phyloP scores from a whole-genome alignment of 257 asterid genomes.

The Solanum verrucosum region DNA sequence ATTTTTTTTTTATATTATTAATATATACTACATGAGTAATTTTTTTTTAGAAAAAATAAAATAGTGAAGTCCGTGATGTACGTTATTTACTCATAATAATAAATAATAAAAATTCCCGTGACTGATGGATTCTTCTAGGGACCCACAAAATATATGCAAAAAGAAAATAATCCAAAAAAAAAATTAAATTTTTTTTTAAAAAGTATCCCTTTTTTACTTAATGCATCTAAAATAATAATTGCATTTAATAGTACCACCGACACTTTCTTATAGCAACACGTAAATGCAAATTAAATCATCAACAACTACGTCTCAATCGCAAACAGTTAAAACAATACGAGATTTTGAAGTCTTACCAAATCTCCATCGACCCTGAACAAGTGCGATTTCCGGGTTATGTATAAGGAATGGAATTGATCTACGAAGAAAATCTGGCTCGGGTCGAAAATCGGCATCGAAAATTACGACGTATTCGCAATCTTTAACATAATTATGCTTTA shows the following conservation, averaged over 20 bases:
- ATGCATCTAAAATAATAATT: background rate
- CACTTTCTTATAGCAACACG: constrained; percentile 12
- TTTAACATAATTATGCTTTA: constrained; percentile 64
- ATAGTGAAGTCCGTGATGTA: constrained; percentile 10
- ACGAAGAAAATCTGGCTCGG: constrained; percentile 79
- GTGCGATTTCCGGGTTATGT: constrained; percentile 69
- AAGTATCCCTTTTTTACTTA: too few relatives aligned
- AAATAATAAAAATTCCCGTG: constrained; percentile 20
- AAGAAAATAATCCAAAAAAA: background rate
- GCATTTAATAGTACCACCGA: constrained; percentile 30
- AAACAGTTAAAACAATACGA: accelerated
- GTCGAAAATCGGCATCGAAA: constrained; percentile 92
- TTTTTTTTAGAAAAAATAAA: background rate
- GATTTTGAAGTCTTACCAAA: constrained; percentile 41
- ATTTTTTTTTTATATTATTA: too few relatives aligned
- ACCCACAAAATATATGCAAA: constrained; percentile 18
- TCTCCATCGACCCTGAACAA: constrained; percentile 93
- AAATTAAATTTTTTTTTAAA: too few relatives aligned
- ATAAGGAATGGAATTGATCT: constrained; percentile 75
- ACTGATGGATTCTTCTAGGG: constrained; percentile 14
- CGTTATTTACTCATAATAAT: background rate
- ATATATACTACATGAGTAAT: too few relatives aligned
- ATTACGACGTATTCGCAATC: constrained; percentile 79
- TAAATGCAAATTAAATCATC: background rate
- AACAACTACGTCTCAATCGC: background rate